Base-by-base conservation (phyloP, 768 basidiomycete species). In the Trametes elegans region DNA sequence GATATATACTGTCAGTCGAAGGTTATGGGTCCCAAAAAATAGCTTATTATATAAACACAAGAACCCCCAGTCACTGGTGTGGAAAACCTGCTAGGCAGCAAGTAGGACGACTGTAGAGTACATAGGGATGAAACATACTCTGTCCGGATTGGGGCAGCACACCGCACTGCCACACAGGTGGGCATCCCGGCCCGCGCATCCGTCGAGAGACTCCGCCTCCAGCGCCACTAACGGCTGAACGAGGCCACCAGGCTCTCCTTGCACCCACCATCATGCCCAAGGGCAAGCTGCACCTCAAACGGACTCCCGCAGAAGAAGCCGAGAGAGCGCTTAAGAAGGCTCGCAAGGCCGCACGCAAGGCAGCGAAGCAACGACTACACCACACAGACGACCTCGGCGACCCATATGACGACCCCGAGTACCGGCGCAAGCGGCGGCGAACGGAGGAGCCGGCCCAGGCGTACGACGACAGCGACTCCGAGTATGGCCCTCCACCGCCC, bases 311-410 rank as follows among this genome's bases (percentile, higher is more conserved):
- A 24, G 76, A 77, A 53, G 64, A 71, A 40, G 68, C 62, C 11
- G 70, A 70, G 16, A 73, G 68, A 2, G 71, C 71, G 8, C 62
- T 64, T 29, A 73, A 64, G 29, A 76, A 70, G 43, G 75, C 75
- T 38, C 71, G 64, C 72, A 81, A 69, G 76, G 83, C 82, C 55
- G 79, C 66, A 68, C 80, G 57, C 71, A 81, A 68, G 72, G 82
- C 71, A 9, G 51, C 58, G n/a, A 63, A 63, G 67, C 68, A 29
- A 53, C 61, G 39, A n/a, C 5, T 8, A 26, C 41, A 27, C 63
- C 43, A 35, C 58, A n/a, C 61, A 8, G 66, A 45, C 53, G 64
- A 49, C 26, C 60, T 62, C 9, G 65, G 51, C n/a, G 53, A 49
- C 29, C 57, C 53, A 5, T 58, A 58, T 38, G 36, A 49, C 24